Conservation (phyloP, 2,329 filamentous ascomycete species). For the Curvularia hawaiiensis region DNA sequence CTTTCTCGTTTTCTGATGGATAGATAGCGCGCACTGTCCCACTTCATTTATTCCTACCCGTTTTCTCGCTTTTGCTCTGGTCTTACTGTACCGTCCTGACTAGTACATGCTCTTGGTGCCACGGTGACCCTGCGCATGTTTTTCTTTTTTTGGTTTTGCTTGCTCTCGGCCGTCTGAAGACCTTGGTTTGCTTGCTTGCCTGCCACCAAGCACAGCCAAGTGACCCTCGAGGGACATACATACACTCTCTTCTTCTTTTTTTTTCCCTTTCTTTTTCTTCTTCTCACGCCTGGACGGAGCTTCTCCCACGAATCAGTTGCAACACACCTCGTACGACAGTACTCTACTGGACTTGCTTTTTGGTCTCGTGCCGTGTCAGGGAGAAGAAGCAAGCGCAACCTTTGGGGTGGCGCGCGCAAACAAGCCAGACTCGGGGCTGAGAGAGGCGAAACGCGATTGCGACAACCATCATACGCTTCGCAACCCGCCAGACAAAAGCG, state of each 20-base stretch:
- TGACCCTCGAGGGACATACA: not conserved
- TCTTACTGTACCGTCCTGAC: not conserved
- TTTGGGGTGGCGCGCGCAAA: not conserved
- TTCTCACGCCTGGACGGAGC: not conserved
- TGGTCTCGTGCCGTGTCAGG: slow-evolving; percentile 1
- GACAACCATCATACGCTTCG: not conserved
- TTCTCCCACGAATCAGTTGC: not conserved
- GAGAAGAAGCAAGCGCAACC: not conserved
- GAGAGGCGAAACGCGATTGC: slow-evolving; percentile 6
- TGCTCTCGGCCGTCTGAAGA: not conserved
- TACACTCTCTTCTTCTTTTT: not conserved
- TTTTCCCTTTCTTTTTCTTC: not conserved
- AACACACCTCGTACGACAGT: not conserved
- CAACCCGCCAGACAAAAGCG: not conserved
- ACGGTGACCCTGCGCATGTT: not conserved
- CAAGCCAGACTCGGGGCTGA: slow-evolving; percentile 1
- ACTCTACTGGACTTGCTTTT: slow-evolving; percentile 1
- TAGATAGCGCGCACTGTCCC: not conserved
- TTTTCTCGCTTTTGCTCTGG: slow-evolving; percentile 2
- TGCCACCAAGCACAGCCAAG: not conserved
- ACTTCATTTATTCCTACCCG: not conserved
- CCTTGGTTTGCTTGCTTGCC: not conserved
- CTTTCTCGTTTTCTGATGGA: not conserved
- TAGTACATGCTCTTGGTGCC: not conserved
- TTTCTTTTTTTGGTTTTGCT: not conserved